phyloP scores from a whole-genome alignment of 2,329 filamentous ascomycete genomes.

The Nothophoma quercina region DNA sequence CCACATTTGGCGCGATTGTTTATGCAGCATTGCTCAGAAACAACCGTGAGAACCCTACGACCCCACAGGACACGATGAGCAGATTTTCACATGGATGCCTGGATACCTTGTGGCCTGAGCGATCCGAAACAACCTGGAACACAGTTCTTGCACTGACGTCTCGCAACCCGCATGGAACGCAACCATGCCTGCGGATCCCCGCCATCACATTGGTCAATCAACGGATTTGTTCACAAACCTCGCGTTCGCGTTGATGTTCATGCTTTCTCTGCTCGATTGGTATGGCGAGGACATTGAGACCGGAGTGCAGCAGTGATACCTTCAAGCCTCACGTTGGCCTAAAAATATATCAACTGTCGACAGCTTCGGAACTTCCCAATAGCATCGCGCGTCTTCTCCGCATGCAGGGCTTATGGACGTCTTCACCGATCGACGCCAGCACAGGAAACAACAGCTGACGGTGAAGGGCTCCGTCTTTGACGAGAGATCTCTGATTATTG shows the following conservation, averaged over 20 bases:
- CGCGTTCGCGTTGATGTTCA: background rate
- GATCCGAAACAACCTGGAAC: constrained; percentile 39
- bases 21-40: constrained; percentile 23
- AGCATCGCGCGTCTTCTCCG: too few species aligned
- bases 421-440: too few species aligned
- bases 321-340: background rate
- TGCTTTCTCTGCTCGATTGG: background rate
- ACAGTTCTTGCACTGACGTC: constrained; percentile 27
- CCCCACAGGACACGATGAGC: constrained; percentile 7
- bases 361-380: too few species aligned
- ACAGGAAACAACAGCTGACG: too few species aligned
- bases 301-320: background rate
- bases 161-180: constrained; percentile 18
- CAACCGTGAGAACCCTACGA: constrained; percentile 1
- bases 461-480: too few species aligned
- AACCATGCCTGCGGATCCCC: background rate
- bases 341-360: too few species aligned
- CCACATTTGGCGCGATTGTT: constrained; percentile 19
- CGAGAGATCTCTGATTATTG: too few species aligned
- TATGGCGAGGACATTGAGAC: background rate
- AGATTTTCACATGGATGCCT: constrained; percentile 19
- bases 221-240: background rate
- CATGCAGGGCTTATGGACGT: too few species aligned
- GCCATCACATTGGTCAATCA: background rate
- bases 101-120: constrained; percentile 1